Evolutionary conservation across 805 yeast species (phyloP), one percentile per base, ranked within the genome.

Genomic region (Saturnispora saitoi): DNA sequence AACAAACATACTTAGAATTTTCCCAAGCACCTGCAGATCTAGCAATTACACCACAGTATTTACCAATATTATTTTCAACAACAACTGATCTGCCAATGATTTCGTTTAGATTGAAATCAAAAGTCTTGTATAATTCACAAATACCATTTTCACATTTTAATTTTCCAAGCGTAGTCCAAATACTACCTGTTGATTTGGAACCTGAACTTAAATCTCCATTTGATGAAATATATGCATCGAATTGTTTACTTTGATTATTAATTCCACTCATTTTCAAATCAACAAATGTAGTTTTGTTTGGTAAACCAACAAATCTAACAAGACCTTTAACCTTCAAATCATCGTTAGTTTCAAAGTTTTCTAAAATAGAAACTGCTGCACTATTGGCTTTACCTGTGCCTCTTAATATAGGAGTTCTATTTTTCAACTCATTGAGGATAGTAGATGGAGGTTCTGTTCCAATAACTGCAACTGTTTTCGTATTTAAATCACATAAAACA

Each of bases 11-110:
- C 67, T 91, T 91, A 56, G 84, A 86, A 66, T 93, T 93, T 62
- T 91, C 95, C 97, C 98, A 93, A 24, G 81, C 86, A 14, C 99
- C 99, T 1, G 99, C 98, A 58, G 95, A 84, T 59, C 98, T 76
- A 1, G 98, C 98, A 61, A 93, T 79, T 22, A 91, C 95, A 29
- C 99, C 98, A 44, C 71, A 61, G 15, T 74, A 70, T 38, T 68
- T 61, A 34, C 68, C 72, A 28, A 66, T 57, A 24, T 64, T 55
- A 9, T 56, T 58, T 5, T 80, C 73, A 48, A 80, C 72, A 6
- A 77, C 72, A 30, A 80, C 63, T 14, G 82, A 75, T 56, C 95
- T 71, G 19, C 95, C 96, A 53, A 87, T 83, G 42, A 86, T 64
- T 38, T 83, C 83, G 43, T 67, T 60, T 15, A 86, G 72, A 19